These are phyloP conservation scores for Pseudogymnoascus destructans DNA, from an alignment of 2,329 filamentous ascomycete genomes.

Conservation along the genomic window DNA sequence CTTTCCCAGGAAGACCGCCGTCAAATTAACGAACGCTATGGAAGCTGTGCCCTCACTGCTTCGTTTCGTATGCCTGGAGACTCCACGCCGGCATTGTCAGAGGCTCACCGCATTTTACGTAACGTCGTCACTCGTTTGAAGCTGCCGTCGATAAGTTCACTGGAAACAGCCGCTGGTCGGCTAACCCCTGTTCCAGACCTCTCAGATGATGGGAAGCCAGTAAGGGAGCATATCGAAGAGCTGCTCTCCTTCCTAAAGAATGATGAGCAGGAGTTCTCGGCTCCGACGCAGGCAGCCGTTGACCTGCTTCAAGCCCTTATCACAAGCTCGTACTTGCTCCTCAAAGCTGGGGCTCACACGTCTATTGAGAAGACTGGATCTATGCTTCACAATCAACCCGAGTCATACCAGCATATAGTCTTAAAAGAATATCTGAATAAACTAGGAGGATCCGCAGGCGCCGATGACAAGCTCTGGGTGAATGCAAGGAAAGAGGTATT, in stretches of 20 bases:
- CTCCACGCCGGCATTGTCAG: conserved; percentile 43
- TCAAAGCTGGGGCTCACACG: conserved; percentile 32
- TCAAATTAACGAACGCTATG: conserved; percentile 50
- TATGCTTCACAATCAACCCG: not conserved
- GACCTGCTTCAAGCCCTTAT: conserved; percentile 50
- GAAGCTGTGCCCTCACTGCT: conserved; percentile 52
- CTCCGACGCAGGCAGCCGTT: conserved; percentile 41
- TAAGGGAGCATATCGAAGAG: conserved; percentile 30
- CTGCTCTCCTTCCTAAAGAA: conserved; percentile 34
- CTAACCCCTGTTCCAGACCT: conserved; percentile 32
- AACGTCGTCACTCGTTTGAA: conserved; percentile 48
- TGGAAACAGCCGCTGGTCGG: conserved; percentile 35
- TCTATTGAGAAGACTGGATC: conserved; percentile 1
- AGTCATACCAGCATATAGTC: not conserved
- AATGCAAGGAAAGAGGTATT: conserved; percentile 49
- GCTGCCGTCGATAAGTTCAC: conserved; percentile 40
- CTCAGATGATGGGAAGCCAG: conserved; percentile 20
- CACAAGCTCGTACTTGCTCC: conserved; percentile 45
- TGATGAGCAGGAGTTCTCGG: conserved; percentile 48
- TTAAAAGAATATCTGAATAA: not conserved
- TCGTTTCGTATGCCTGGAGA: conserved; percentile 54
- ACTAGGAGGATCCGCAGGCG: conserved; percentile 31
- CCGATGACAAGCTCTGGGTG: conserved; percentile 52
- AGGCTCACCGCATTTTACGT: conserved; percentile 45
- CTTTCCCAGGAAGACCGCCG: conserved; percentile 47